phyloP scores from a whole-genome alignment of 2,329 filamentous ascomycete genomes.

The Metarhizium rileyi region DNA sequence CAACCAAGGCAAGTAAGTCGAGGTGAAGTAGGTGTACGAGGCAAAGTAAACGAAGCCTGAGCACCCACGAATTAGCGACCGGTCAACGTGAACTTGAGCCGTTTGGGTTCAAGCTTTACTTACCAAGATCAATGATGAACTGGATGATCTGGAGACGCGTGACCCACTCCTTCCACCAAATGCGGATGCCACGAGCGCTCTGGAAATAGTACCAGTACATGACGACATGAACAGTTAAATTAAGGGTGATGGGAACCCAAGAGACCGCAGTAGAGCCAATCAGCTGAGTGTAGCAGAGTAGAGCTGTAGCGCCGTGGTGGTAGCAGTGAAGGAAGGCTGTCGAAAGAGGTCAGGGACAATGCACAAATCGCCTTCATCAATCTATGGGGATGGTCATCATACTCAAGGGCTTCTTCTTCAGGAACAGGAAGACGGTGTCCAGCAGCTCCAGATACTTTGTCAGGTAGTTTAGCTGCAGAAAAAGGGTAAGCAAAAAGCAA shows the following conservation, averaged over 20 bases:
- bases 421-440: constrained; percentile 91
- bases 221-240: constrained; percentile 89
- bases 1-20: constrained; percentile 76
- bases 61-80: constrained; percentile 12
- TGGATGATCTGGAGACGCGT: constrained; percentile 95
- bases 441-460: constrained; percentile 96
- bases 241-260: constrained; percentile 89
- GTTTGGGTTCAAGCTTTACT: constrained; percentile 20
- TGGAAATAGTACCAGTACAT: constrained; percentile 99
- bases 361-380: constrained; percentile 20
- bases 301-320: constrained; percentile 92
- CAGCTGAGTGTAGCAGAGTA: constrained; percentile 96
- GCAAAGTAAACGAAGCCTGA: constrained; percentile 95
- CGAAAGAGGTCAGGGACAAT: background rate
- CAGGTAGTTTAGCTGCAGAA: constrained; percentile 81
- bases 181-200: constrained; percentile 84
- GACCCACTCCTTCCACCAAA: constrained; percentile 99
- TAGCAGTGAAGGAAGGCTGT: constrained; percentile 94
- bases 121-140: constrained; percentile 94
- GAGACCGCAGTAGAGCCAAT: constrained; percentile 88
- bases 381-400: constrained; percentile 9
- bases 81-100: background rate
- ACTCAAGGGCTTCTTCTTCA: constrained; percentile 98
- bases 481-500: background rate
- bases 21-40: constrained; percentile 97